phyloP scores from a whole-genome alignment of 2,329 filamentous ascomycete species.

The Xylogone sp. region DNA sequence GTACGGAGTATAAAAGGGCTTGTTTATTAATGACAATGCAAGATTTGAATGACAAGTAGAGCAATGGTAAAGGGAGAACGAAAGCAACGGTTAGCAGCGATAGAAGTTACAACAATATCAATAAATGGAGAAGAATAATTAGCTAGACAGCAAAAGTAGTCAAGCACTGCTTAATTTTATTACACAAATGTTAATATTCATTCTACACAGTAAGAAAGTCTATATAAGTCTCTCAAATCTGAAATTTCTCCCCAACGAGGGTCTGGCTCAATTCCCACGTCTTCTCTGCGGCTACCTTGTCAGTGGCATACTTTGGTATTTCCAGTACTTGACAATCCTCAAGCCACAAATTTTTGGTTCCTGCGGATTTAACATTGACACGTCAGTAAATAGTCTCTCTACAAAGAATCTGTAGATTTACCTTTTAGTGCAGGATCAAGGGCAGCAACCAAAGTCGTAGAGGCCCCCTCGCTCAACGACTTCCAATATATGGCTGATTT shows the following conservation, averaged over 20 bases:
- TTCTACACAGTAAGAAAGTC: too few relatives aligned
- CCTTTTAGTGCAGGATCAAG: conserved; percentile 13
- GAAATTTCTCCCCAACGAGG: background rate
- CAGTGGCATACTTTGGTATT: background rate
- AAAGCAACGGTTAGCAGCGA: too few relatives aligned
- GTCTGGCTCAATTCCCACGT: background rate
- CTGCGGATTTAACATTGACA: background rate
- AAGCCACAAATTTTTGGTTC: background rate
- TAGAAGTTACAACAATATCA: too few relatives aligned
- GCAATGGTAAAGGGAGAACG: too few relatives aligned
- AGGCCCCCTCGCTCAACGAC: conserved; percentile 12
- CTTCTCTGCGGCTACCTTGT: background rate
- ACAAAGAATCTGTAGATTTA: background rate
- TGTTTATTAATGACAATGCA: too few relatives aligned
- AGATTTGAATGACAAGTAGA: too few relatives aligned
- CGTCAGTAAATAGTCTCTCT: background rate
- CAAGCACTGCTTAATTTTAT: too few relatives aligned
- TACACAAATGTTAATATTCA: too few relatives aligned
- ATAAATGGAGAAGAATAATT: too few relatives aligned
- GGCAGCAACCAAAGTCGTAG: conserved; percentile 15
- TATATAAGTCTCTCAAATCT: too few relatives aligned
- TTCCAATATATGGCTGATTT: conserved; percentile 6
- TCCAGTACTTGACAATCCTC: background rate
- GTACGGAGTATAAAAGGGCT: too few relatives aligned
- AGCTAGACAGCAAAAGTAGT: too few relatives aligned